phyloP scores from a whole-genome alignment of 2,329 filamentous ascomycete genomes.

The Hymenoscyphus infarciens region DNA sequence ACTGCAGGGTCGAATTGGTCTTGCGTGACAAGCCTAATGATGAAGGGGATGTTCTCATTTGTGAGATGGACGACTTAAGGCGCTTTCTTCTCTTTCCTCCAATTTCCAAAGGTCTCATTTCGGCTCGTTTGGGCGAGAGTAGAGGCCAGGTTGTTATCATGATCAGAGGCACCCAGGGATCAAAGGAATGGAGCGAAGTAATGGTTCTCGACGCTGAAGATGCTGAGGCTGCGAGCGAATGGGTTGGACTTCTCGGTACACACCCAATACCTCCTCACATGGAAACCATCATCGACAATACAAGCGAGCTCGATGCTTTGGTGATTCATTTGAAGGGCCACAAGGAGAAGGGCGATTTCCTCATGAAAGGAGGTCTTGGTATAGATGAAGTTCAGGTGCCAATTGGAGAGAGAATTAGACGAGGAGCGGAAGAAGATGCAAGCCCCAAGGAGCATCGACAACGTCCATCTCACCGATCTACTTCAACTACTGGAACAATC shows the following conservation, averaged over 20 bases:
- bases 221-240: slow-evolving; percentile 64
- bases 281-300: slow-evolving; percentile 29
- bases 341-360: background rate
- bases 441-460: slow-evolving; percentile 12
- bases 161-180: slow-evolving; percentile 68
- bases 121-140: slow-evolving; percentile 71
- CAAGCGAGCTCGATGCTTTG: slow-evolving; percentile 35
- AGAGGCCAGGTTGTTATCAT: slow-evolving; percentile 77
- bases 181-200: slow-evolving; percentile 77
- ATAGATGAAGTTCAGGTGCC: slow-evolving; percentile 28
- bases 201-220: slow-evolving; percentile 69
- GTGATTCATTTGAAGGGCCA: background rate
- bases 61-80: slow-evolving; percentile 75
- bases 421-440: slow-evolving; percentile 20
- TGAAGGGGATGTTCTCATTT: slow-evolving; percentile 83
- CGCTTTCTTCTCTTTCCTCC: slow-evolving; percentile 90
- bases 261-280: slow-evolving; percentile 54
- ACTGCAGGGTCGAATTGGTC: slow-evolving; percentile 84
- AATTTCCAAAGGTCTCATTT: slow-evolving; percentile 67
- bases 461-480: slow-evolving; percentile 8
- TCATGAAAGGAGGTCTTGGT: slow-evolving; percentile 12
- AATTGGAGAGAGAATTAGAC: slow-evolving; percentile 31
- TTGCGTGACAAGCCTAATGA: slow-evolving; percentile 75
- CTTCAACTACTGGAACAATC: slow-evolving; percentile 2
- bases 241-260: slow-evolving; percentile 79